phyloP scores from a whole-genome alignment of 163 green algal species.

The Volvox carteri region DNA sequence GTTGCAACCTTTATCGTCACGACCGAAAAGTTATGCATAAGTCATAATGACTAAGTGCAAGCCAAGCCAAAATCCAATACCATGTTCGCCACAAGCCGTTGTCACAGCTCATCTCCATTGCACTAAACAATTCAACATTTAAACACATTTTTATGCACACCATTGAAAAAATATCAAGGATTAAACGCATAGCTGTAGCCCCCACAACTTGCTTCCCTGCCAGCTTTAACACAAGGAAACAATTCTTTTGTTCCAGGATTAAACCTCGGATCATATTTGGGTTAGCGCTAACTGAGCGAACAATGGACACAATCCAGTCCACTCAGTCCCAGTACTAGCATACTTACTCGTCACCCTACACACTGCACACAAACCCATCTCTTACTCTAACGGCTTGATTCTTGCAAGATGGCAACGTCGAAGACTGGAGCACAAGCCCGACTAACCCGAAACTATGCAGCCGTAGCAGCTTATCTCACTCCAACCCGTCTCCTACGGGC shows the following conservation, averaged over 20 bases:
- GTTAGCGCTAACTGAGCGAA: neutral
- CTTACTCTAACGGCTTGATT: neutral
- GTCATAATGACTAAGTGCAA: no score
- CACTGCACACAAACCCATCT: neutral
- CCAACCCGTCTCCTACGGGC: neutral
- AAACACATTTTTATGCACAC: neutral
- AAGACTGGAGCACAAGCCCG: neutral
- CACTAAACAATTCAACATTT: neutral
- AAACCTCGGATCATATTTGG: neutral
- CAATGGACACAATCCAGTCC: neutral
- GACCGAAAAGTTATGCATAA: no score
- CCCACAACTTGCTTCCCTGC: neutral
- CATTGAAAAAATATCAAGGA: constrained; percentile 40
- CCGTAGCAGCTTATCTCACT: neutral
- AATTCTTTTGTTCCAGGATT: neutral
- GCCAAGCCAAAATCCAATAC: neutral
- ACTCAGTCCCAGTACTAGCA: neutral
- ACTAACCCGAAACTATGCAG: neutral
- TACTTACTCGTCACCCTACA: neutral
- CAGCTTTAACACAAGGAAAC: neutral
- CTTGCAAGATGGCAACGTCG: no score
- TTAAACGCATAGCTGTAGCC: constrained; percentile 15
- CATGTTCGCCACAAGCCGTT: neutral
- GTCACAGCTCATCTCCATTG: neutral
- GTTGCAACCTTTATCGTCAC: no score